Percentiles rank a stretch among this genome's conserved stretches.
phyloP scores from a whole-genome alignment of 2,329 filamentous ascomycete genomes.

The Colletotrichum karsti region DNA sequence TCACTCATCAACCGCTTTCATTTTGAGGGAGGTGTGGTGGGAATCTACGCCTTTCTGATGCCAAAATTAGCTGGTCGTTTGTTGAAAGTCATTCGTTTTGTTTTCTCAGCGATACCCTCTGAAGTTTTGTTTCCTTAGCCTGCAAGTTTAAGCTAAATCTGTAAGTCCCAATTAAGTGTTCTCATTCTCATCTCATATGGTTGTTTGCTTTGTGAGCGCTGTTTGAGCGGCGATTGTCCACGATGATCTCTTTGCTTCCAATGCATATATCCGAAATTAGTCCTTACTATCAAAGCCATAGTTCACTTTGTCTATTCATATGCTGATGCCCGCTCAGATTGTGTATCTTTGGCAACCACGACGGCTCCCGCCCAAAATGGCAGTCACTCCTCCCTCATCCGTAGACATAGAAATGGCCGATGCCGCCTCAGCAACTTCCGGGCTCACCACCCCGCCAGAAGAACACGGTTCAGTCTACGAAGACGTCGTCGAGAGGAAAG shows the following conservation, averaged over 20 bases:
- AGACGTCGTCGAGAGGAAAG: neutral
- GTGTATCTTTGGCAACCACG: neutral
- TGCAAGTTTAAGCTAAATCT: too few relatives aligned
- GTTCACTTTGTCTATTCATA: neutral
- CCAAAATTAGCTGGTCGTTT: neutral
- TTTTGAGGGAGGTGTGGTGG: neutral
- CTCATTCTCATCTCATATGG: too few relatives aligned
- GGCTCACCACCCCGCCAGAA: conserved; percentile 6
- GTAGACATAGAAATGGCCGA: conserved; percentile 26
- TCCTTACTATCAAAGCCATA: too few relatives aligned
- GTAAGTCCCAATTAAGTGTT: too few relatives aligned
- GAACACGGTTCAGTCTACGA: neutral
- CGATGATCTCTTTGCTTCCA: neutral
- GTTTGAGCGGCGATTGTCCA: neutral
- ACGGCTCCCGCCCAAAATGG: conserved; percentile 8
- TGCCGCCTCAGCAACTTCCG: neutral
- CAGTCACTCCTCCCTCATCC: neutral
- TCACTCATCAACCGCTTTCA: neutral
- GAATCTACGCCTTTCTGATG: neutral
- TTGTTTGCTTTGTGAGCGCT: neutral
- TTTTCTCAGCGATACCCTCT: neutral
- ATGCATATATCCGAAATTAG: too few relatives aligned
- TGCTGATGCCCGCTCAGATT: neutral
- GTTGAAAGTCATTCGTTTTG: too few relatives aligned
- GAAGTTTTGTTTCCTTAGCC: neutral